Conservation (phyloP, 352 stramenopile species). For the Globisporangium emineosum region DNA sequence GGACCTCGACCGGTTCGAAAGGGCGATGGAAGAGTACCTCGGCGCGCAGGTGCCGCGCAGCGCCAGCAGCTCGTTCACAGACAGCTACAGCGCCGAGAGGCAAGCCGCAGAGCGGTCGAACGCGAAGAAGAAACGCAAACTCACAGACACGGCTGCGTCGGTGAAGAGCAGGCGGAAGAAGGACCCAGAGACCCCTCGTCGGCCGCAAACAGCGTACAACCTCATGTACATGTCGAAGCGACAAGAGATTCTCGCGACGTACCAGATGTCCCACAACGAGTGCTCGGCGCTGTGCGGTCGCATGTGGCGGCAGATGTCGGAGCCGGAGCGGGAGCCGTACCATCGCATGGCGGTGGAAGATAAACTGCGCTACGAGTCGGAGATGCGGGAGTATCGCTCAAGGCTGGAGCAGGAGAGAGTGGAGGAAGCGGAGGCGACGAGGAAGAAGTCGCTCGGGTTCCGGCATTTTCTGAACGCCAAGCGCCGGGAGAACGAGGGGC, state of each 20-base stretch:
- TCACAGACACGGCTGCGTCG: not conserved
- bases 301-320: slow-evolving; percentile 59
- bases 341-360: slow-evolving; percentile 50
- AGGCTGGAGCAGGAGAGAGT: slow-evolving; percentile 11
- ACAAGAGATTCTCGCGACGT: slow-evolving; percentile 41
- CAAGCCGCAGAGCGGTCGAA: slow-evolving; percentile 4
- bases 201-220: slow-evolving; percentile 53
- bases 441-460: slow-evolving; percentile 28
- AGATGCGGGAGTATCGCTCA: slow-evolving; percentile 30
- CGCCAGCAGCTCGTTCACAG: not conserved
- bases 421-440: slow-evolving; percentile 15
- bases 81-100: slow-evolving; percentile 7
- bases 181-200: slow-evolving; percentile 25
- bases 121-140: slow-evolving; percentile 18
- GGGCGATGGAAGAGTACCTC: slow-evolving; percentile 42
- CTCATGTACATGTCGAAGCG: slow-evolving; percentile 64
- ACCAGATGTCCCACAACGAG: slow-evolving; percentile 69
- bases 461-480: slow-evolving; percentile 33
- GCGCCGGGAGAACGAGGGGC: slow-evolving; percentile 23
- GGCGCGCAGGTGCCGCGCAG: slow-evolving; percentile 6
- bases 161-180: slow-evolving; percentile 19
- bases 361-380: slow-evolving; percentile 42
- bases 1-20: slow-evolving; percentile 45
- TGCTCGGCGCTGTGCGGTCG: slow-evolving; percentile 52
- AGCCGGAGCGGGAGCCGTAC: slow-evolving; percentile 46